These are phyloP conservation scores for Cordyceps javanica DNA, from an alignment of 2,329 filamentous ascomycete species.

Conservation along the genomic window DNA sequence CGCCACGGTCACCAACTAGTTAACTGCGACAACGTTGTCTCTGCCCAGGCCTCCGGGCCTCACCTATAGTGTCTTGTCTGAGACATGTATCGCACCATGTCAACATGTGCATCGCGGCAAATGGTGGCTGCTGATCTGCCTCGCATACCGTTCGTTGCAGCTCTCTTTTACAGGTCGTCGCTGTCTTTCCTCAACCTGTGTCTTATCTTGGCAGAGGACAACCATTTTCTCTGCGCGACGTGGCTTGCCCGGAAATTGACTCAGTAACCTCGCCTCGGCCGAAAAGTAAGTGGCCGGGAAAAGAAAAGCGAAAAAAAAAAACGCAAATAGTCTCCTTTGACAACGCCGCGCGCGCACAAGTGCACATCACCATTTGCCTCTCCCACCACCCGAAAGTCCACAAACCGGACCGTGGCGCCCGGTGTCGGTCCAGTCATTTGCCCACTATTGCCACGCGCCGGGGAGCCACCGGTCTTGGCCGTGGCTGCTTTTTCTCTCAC, in stretches of 20 bases:
- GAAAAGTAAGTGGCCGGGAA: not conserved
- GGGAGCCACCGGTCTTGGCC: not conserved
- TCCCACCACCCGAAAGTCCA: not conserved
- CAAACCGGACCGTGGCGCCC: not conserved
- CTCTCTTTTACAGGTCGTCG: too few relatives aligned
- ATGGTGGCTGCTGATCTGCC: not conserved
- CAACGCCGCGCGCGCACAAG: not conserved
- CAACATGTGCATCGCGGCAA: not conserved
- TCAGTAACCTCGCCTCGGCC: not conserved
- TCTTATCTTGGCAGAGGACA: too few relatives aligned
- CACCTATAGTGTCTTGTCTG: not conserved
- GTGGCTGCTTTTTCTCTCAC: not conserved
- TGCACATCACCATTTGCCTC: not conserved
- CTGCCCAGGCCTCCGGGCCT: constrained; percentile 1
- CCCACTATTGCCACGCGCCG: not conserved
- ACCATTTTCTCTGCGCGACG: not conserved
- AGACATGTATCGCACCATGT: not conserved
- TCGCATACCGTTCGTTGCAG: not conserved
- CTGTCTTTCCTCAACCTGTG: too few relatives aligned
- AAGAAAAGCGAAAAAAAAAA: not conserved
- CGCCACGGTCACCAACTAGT: not conserved
- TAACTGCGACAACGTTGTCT: constrained; percentile 7
- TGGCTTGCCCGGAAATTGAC: not conserved
- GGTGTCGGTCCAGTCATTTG: not conserved
- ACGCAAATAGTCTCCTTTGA: not conserved